Percentiles rank a stretch among this genome's conserved stretches.
These are phyloP conservation scores for Collybiopsis luxurians DNA, from an alignment of 768 basidiomycete genomes.

Conservation along the genomic window DNA sequence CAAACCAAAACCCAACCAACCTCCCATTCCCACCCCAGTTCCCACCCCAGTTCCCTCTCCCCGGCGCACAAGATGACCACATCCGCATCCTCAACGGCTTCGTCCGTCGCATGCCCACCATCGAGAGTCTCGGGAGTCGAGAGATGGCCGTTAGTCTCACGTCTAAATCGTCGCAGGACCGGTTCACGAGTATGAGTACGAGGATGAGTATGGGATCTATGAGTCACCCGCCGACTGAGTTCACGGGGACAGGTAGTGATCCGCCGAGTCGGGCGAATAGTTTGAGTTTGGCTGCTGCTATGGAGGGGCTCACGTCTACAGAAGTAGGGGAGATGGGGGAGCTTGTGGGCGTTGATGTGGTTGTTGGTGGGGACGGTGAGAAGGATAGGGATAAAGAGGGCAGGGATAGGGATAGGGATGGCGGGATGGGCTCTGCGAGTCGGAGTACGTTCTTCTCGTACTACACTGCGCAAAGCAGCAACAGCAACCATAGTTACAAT, in stretches of 20 bases:
- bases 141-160: constrained; percentile 34
- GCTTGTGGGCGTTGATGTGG: constrained; percentile 15
- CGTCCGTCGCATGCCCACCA: constrained; percentile 77
- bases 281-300: constrained; percentile 16
- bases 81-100: constrained; percentile 61
- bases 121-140: constrained; percentile 71
- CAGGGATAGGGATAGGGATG: background rate
- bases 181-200: too few species aligned
- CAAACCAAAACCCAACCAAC: constrained; percentile 25
- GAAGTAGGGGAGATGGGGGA: constrained; percentile 34
- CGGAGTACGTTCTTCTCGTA: constrained; percentile 2
- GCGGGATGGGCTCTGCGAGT: background rate
- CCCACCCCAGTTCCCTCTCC: too few species aligned
- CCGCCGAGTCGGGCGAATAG: constrained; percentile 38
- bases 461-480: background rate
- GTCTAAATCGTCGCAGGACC: constrained; percentile 25
- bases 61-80: too few species aligned
- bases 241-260: constrained; percentile 20
- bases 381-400: constrained; percentile 7
- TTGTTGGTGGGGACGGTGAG: constrained; percentile 7
- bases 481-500: background rate
- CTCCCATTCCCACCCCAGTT: too few species aligned
- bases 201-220: too few species aligned
- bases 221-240: constrained; percentile 38
- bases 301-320: constrained; percentile 14